These are phyloP conservation scores for Apiotrichum mycotoxinovorans DNA, from an alignment of 1,284 basidiomycete genomes.

Conservation along the genomic window DNA sequence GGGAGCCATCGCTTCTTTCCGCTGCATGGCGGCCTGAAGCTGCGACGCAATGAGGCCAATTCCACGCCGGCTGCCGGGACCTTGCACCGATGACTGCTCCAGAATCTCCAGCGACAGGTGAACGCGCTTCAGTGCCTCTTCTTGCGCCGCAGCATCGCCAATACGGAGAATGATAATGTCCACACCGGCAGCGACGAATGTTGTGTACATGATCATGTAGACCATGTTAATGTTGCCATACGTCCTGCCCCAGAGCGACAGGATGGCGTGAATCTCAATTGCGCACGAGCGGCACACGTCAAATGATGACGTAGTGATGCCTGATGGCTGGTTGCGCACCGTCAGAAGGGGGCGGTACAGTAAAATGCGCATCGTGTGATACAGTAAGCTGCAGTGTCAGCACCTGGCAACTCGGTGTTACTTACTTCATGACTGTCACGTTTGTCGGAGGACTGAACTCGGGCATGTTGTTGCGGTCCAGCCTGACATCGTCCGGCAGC, in stretches of 20 bases:
- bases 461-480: constrained; percentile 12
- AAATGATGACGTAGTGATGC: constrained; percentile 18
- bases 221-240: constrained; percentile 29
- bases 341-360: constrained; percentile 25
- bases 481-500: constrained; percentile 8
- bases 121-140: constrained; percentile 24
- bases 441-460: constrained; percentile 23
- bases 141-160: constrained; percentile 10
- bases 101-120: constrained; percentile 22
- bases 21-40: constrained; percentile 19
- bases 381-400: constrained; percentile 13
- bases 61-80: constrained; percentile 21
- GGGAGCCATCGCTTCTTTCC: constrained; percentile 6
- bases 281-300: constrained; percentile 23
- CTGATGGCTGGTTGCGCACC: constrained; percentile 16
- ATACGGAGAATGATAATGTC: constrained; percentile 19
- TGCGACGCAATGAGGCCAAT: constrained; percentile 21
- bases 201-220: constrained; percentile 26
- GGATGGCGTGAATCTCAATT: constrained; percentile 24
- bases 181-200: constrained; percentile 24
- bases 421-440: constrained; percentile 21
- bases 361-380: constrained; percentile 21
- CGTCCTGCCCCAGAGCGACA: constrained; percentile 24
- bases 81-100: constrained; percentile 23
- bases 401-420: not conserved